Evolutionary conservation across 2,329 filamentous ascomycete genomes (phyloP).

Genomic region (Apiospora hydei): DNA sequence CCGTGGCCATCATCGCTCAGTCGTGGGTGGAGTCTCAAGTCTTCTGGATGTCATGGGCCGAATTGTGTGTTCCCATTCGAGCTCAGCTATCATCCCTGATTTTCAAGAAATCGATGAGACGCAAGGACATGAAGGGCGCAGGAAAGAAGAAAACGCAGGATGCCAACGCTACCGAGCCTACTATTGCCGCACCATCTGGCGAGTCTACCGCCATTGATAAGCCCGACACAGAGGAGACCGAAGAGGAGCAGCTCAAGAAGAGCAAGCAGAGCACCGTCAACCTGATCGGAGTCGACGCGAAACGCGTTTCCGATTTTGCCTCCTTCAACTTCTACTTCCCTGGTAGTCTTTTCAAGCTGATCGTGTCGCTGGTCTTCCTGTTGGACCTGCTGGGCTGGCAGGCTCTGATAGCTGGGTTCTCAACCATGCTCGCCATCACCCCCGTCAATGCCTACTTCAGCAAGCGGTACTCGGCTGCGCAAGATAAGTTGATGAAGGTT

Average conservation of each 20-base stretch:
- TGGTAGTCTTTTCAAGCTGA: constrained; percentile 66
- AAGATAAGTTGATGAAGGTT: constrained; percentile 76
- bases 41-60: constrained; percentile 70
- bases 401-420: constrained; percentile 69
- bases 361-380: constrained; percentile 72
- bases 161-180: constrained; percentile 40
- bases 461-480: constrained; percentile 68
- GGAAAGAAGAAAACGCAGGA: constrained; percentile 54
- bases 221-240: constrained; percentile 45
- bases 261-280: constrained; percentile 78
- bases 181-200: constrained; percentile 38
- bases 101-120: constrained; percentile 78
- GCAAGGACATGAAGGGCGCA: constrained; percentile 77
- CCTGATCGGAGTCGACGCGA: constrained; percentile 77
- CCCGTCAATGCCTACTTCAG: constrained; percentile 74
- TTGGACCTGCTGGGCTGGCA: constrained; percentile 76
- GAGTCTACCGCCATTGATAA: constrained; percentile 40
- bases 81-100: constrained; percentile 75
- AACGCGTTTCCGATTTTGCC: constrained; percentile 73
- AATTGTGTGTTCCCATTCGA: constrained; percentile 70
- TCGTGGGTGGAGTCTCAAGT: constrained; percentile 70
- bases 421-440: constrained; percentile 68
- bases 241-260: constrained; percentile 51
- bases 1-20: constrained; percentile 63
- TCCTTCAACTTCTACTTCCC: constrained; percentile 71